Base-by-base conservation (phyloP, 2,329 filamentous ascomycete species). In the Gnomoniopsis sp. region DNA sequence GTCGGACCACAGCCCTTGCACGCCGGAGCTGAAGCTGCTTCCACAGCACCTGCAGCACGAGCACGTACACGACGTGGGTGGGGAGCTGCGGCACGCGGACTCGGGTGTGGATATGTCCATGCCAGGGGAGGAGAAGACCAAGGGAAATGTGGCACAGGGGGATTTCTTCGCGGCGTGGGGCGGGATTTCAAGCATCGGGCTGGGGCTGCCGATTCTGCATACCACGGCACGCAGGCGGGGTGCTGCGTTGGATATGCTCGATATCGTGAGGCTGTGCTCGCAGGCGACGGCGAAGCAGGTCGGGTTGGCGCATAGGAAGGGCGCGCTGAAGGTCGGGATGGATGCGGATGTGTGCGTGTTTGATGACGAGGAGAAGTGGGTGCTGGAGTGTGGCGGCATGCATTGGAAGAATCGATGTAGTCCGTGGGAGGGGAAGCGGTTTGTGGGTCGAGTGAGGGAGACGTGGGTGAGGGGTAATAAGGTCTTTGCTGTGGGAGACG, bases 121-220 rank as follows among this genome's bases (percentile, higher is more conserved):
- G 4, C 72, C 73, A 3, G 65, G 65, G 11, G 67, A 66, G 12
- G 61, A 68, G 8, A n/a, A 54, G 23, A 72, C 72, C 60, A 67
- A 74, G 70, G 67, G 57, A 21, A 68, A 71, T 6, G 70, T 70
- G 23, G 71, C 75, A 11, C 68, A 73, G 1, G 95, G 95, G 41
- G 91, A 98, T 75, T 98, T 99, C 81, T 95, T 98, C 75, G 86
- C 89, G 3, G 93, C 93, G 1, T 99, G 95, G 95, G 95, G 95
- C 55, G 95, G 95, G 15, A 96, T 99, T 68, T 93, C 90, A 3
- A 95, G 90, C 4, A 93, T 99, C 19, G 95, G 95, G 0, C 84
- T 99, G 1, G 95, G 95, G 0, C 81, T 99, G 3, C 91, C 91
- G 4, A 96, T 99, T 64, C 81, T 99, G 6, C 88, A 93, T 86